Evolutionary conservation across 1,284 basidiomycete species (phyloP).

Genomic region (Puccinia triticina): DNA sequence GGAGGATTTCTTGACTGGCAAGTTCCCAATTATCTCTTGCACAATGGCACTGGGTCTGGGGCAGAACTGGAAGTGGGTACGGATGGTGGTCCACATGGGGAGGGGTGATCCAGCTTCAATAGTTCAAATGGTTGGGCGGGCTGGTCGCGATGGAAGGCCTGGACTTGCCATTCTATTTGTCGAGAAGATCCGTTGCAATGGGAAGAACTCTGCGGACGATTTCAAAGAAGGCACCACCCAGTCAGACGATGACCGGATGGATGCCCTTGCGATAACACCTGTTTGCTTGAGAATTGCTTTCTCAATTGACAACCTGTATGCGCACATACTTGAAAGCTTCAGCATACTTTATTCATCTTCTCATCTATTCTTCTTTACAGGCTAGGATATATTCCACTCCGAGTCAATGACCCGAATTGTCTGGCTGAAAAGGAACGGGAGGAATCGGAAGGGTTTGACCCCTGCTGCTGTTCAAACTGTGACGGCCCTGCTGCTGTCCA

Average conservation of each 20-base stretch:
- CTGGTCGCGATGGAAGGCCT: background rate
- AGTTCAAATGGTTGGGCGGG: background rate
- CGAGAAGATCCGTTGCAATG: background rate
- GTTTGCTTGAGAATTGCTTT: constrained; percentile 7
- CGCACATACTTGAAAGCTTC: background rate
- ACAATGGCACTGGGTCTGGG: constrained; percentile 33
- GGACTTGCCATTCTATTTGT: constrained; percentile 20
- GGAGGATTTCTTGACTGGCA: background rate
- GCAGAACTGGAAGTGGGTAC: constrained; percentile 35
- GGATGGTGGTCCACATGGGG: constrained; percentile 8
- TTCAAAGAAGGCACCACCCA: background rate
- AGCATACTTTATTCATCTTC: background rate
- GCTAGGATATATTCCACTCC: constrained; percentile 2
- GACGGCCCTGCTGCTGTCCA: background rate
- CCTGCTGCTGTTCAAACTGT: constrained; percentile 14
- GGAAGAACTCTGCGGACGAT: background rate
- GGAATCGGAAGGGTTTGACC: background rate
- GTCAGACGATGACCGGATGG: constrained; percentile 9
- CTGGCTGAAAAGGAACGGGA: background rate
- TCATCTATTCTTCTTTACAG: background rate
- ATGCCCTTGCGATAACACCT: constrained; percentile 11
- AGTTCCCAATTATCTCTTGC: constrained; percentile 5
- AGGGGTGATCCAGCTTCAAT: constrained; percentile 21
- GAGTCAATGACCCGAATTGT: background rate
- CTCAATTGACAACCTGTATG: constrained; percentile 6